A percentile compares a stretch with the other conserved stretches of the same genome.
phyloP scores from a whole-genome alignment of 2,329 filamentous ascomycete species.

The Xylaria sp. region DNA sequence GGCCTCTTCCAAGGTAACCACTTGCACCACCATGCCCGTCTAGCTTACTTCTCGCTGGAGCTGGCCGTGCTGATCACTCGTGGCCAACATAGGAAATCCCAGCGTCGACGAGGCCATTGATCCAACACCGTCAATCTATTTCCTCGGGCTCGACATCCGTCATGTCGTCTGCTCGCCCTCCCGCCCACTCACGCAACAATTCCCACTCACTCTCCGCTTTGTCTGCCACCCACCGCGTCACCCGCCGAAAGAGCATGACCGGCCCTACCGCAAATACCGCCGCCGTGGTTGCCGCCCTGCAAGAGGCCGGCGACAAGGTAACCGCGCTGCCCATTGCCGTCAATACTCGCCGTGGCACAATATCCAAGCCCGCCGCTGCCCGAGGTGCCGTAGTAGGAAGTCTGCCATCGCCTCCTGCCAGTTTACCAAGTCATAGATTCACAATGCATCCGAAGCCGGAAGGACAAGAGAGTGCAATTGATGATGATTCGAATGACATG shows the following conservation, averaged over 20 bases:
- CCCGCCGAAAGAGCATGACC: conserved; percentile 92
- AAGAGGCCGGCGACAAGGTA: conserved; percentile 70
- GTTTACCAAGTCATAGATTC: conserved; percentile 70
- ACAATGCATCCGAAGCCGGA: conserved; percentile 61
- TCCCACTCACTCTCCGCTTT: conserved; percentile 85
- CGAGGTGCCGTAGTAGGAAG: conserved; percentile 64
- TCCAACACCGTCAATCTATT: conserved; percentile 69
- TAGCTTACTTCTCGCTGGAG: conserved; percentile 45
- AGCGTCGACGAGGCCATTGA: conserved; percentile 73
- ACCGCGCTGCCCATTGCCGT: conserved; percentile 67
- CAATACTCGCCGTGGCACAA: conserved; percentile 71
- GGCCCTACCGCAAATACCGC: conserved; percentile 77
- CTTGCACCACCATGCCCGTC: conserved; percentile 40
- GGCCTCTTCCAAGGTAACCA: conserved; percentile 70
- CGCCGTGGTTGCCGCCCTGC: conserved; percentile 77
- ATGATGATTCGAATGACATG: conserved; percentile 71
- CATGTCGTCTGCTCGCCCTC: conserved; percentile 66
- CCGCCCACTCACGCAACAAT: conserved; percentile 74
- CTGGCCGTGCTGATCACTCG: conserved; percentile 52
- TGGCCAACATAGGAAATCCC: conserved; percentile 66
- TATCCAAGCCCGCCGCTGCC: conserved; percentile 71
- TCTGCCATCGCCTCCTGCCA: conserved; percentile 73
- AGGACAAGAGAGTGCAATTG: conserved; percentile 70
- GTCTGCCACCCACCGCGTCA: conserved; percentile 82
- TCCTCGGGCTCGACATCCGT: conserved; percentile 68